phyloP scores from a whole-genome alignment of 192 early-diverging fungal genomes.

The Physocladia obscura region DNA sequence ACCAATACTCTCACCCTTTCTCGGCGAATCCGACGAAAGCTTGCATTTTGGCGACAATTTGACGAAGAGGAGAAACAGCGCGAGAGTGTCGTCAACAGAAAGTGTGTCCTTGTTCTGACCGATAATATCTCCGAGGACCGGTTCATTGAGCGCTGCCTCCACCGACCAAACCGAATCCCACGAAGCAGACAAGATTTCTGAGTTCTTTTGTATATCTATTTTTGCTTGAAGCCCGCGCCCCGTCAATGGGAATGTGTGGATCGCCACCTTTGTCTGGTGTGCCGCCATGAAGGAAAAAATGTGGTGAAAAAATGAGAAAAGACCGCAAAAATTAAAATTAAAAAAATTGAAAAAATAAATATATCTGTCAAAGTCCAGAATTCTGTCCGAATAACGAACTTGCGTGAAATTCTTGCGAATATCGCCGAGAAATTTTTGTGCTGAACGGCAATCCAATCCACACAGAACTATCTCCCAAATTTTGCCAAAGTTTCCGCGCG shows the following conservation, averaged over 20 bases:
- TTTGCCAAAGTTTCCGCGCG: no score
- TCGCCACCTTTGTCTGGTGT: not conserved
- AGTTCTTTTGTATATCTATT: not conserved
- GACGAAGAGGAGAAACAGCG: constrained; percentile 33
- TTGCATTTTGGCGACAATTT: constrained; percentile 16
- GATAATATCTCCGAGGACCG: constrained; percentile 25
- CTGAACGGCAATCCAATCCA: no score
- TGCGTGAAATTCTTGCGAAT: no score
- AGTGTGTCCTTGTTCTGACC: constrained; percentile 2
- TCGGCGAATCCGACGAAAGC: not conserved
- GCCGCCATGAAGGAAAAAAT: not conserved
- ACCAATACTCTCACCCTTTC: not conserved
- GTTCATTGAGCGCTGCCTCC: constrained; percentile 27
- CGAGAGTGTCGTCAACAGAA: constrained; percentile 31
- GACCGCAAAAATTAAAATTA: not conserved
- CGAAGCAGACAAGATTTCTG: constrained; percentile 18
- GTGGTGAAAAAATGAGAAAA: not conserved
- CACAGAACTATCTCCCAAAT: no score
- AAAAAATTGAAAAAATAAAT: not conserved
- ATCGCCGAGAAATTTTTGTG: no score
- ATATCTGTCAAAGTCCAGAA: not conserved
- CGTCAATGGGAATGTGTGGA: constrained; percentile 28
- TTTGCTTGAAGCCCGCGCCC: constrained; percentile 30
- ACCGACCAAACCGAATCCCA: constrained; percentile 25
- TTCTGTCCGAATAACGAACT: not conserved